These are phyloP conservation scores for Aschersonia sp. DNA, from an alignment of 2,329 filamentous ascomycete species.

Conservation along the genomic window DNA sequence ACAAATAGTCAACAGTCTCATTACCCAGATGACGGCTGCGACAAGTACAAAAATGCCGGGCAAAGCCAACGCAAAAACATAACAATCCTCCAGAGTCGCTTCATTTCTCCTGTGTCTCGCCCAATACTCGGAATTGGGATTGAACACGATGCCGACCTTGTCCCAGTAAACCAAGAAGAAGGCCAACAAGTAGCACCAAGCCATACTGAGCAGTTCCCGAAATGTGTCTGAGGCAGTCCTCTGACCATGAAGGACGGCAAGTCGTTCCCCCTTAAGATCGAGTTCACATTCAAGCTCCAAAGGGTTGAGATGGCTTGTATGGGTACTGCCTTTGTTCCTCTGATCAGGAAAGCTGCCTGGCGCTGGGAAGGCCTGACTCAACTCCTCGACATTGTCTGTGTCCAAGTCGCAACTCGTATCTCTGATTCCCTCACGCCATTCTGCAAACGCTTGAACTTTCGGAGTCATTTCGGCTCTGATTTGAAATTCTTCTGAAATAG, in stretches of 20 bases:
- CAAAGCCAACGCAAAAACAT: constrained; percentile 12
- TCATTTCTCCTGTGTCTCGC: constrained; percentile 9
- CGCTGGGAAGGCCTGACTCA: constrained; percentile 5
- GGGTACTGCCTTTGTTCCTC: too few species aligned
- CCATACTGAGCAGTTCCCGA: not conserved
- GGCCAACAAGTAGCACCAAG: constrained; percentile 3
- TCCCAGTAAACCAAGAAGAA: constrained; percentile 17
- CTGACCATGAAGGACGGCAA: not conserved
- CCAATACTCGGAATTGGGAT: constrained; percentile 21
- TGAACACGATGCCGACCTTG: constrained; percentile 23
- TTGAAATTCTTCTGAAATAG: too few species aligned
- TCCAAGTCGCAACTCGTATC: not conserved
- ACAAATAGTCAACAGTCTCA: constrained; percentile 10
- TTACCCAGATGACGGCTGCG: constrained; percentile 11
- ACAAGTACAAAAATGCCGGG: constrained; percentile 12
- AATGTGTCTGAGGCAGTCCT: not conserved
- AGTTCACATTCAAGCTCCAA: not conserved
- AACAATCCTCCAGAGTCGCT: constrained; percentile 10
- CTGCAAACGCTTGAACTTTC: not conserved
- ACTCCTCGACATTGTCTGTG: constrained; percentile 2
- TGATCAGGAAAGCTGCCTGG: constrained; percentile 14
- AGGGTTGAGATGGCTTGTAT: too few species aligned
- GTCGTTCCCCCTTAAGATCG: not conserved
- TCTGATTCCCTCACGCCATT: not conserved
- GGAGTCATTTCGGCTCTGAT: not conserved